Evolutionary conservation across 2,329 filamentous ascomycete species (phyloP).

Genomic region (Aspergillus tanneri): DNA sequence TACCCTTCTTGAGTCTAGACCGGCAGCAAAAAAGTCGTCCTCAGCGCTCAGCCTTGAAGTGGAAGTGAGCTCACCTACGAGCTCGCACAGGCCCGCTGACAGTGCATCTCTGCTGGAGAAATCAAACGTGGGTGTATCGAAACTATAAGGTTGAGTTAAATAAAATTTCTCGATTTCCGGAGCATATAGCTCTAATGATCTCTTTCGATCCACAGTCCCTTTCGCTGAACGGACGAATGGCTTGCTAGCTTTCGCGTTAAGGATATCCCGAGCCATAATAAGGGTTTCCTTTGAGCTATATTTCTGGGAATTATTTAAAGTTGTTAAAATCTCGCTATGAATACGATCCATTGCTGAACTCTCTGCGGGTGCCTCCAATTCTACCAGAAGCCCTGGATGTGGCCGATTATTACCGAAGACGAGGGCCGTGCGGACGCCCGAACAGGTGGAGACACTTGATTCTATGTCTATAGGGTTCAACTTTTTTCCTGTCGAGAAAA

Average conservation of each 20-base stretch:
- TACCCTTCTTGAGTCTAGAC: no score
- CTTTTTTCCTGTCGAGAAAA: constrained; percentile 28
- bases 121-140: constrained; percentile 1
- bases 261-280: constrained; percentile 1
- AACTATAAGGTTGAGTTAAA: no score
- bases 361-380: background rate
- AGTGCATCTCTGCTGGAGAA: background rate
- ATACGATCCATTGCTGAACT: background rate
- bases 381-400: constrained; percentile 8
- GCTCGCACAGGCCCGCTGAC: no score
- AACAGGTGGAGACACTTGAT: constrained; percentile 9
- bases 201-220: constrained; percentile 5
- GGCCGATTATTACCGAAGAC: constrained; percentile 16
- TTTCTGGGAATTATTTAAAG: background rate
- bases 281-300: constrained; percentile 2
- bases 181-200: constrained; percentile 3
- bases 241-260: constrained; percentile 2
- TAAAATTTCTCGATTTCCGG: constrained; percentile 8
- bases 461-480: constrained; percentile 24
- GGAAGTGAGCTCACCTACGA: no score
- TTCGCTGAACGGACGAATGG: constrained; percentile 10
- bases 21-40: no score
- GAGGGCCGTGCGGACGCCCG: constrained; percentile 11
- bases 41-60: no score
- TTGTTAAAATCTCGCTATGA: no score